Base-by-base conservation (phyloP, 257 asterid genomes). In the Solanum habrochaites region DNA sequence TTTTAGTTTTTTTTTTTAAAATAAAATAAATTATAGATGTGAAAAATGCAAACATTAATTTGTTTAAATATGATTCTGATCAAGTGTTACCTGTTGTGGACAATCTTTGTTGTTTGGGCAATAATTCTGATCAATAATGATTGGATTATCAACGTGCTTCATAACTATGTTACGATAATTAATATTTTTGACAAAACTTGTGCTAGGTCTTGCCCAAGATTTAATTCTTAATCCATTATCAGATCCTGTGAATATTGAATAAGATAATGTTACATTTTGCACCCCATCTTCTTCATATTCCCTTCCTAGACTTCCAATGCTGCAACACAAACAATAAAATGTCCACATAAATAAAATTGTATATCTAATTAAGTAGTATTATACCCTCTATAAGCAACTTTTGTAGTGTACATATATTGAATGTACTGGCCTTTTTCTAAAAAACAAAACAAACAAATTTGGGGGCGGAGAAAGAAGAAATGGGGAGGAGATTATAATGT, bases 201-300 rank as follows among this genome's bases (percentile, higher is more conserved):
- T 91, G 85, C 91, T 90, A 72, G 95, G 93, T 87, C 96, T 89
- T 80, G 94, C 96, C 96, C 96, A 93, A 85, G 96, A 88, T 88
- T 93, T 93, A 2, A 94, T 93, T 39, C 95, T 89, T 3, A 94
- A 73, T 82, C 98, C 95, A 74, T 94, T 93, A 6, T 93, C 93
- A 1, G 98, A 91, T 85, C 95, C 93, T 7, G 83, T 93, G 86
- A 94, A 94, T 20, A 89, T 87, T 2, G 98, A 94, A 52, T 94
- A 91, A 85, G 77, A 66, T 31, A 94, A 21, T 7, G 96, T 94
- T 83, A 93, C 95, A 80, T 93, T 94, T 80, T 92, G 87, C 9
- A 94, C 96, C 2, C 95, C 98, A 56, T 88, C 94, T 89, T 93
- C 98, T 2, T 90, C 88, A 67, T 52, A 93, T 29, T 85, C 91